Base-by-base conservation (phyloP, 768 basidiomycete species). In the Coprinopsis strossmayeri region DNA sequence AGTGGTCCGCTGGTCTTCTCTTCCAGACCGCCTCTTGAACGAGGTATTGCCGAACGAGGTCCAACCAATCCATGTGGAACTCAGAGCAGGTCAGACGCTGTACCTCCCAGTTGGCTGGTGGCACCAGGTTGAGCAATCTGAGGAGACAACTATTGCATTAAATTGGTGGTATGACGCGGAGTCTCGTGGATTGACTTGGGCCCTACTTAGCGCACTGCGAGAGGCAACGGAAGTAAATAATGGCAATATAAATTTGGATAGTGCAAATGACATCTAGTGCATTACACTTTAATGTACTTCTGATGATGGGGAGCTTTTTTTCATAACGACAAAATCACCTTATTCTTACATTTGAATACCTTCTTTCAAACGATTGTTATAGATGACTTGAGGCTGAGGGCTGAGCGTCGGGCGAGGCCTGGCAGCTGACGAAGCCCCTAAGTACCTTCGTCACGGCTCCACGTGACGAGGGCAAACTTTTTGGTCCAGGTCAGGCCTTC, bases 51-150 rank as follows among this genome's bases (percentile, higher is more conserved):
- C 79, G 3, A 55, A 66, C 1, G 74, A 74, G 21, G 75, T 84
- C 0, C 75, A 77, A 42, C 84, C 91, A 1, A 74, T 93, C 27
- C 67, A 72, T 11, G 73, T 94, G 21, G 79, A 78, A 1, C 60
- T 96, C 5, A 53, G 67, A 3, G 76, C 79, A 4, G 92, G 93
- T 2, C 86, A 94, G 55, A 82, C 85, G 0, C 66, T 96, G 17
- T 95, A 91, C 64, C 78, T 96, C 17, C 94, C 94, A n/a, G 78
- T 85, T 3, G 84, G 90, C 0, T 96, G 94, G 94, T 95, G 87
- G 85, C 93, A 95, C 61, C 78, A 89, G 58, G 91, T 95, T 28
- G 73, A 79, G 34, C 93, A 96, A 60, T 69, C 76, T 2, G 76
- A 72, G 2, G 69, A 72, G 51, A 68, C 71, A 20, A 81, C 78